Conservation (phyloP, 768 basidiomycete species). For the Kwoniella bestiolae region DNA sequence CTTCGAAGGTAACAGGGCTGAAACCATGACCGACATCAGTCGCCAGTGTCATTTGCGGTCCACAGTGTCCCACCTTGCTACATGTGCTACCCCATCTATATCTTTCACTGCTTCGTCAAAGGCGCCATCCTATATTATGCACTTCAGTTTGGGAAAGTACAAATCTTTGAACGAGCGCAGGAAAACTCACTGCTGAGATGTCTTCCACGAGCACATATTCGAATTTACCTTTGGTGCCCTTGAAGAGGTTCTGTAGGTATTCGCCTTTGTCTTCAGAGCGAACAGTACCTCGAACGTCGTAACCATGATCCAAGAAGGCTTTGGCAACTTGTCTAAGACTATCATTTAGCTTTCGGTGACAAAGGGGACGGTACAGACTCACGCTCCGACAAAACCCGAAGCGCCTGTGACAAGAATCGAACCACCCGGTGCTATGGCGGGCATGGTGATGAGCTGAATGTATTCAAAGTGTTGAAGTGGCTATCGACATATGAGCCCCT, state of each 20-base stretch:
- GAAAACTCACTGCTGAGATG: conserved; percentile 60
- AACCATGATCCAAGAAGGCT: conserved; percentile 60
- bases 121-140: conserved; percentile 59
- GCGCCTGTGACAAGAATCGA: conserved; percentile 48
- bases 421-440: conserved; percentile 26
- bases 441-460: conserved; percentile 24
- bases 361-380: no score
- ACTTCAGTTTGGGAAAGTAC: no score
- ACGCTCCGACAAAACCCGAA: conserved; percentile 40
- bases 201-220: conserved; percentile 74
- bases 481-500: no score
- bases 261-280: conserved; percentile 67
- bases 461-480: no score
- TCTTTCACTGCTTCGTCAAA: conserved; percentile 80
- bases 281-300: conserved; percentile 69
- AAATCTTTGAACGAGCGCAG: background rate
- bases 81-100: conserved; percentile 67
- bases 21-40: no score
- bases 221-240: conserved; percentile 61
- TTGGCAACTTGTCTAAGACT: background rate
- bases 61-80: conserved; percentile 28
- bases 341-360: no score
- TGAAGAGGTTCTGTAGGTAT: conserved; percentile 64
- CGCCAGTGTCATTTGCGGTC: no score
- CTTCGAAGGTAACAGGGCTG: conserved; percentile 38